Evolutionary conservation across 163 green algal species (phyloP).

Genomic region (Chloromonas sp.): DNA sequence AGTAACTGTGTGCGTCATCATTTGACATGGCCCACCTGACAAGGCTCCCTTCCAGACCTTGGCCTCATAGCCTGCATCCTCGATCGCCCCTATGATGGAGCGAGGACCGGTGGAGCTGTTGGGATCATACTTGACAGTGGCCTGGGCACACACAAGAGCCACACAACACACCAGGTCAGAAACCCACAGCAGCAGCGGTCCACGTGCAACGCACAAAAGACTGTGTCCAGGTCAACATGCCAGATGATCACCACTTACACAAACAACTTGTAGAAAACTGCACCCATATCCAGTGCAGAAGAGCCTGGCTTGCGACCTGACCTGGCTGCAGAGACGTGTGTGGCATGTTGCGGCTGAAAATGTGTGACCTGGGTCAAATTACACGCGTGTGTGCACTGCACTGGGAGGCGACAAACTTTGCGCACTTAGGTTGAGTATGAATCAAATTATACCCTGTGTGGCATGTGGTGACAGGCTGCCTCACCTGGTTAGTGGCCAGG

Average conservation of each 20-base stretch:
- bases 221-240: too few species aligned
- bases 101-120: conserved; percentile 27
- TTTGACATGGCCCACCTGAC: background rate
- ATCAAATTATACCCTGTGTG: background rate
- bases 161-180: background rate
- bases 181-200: background rate
- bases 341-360: too few species aligned
- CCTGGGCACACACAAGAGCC: conserved; percentile 2
- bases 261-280: background rate
- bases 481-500: conserved; percentile 17
- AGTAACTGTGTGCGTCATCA: too few species aligned
- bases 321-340: background rate
- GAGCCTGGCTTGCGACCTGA: background rate
- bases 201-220: too few species aligned
- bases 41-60: conserved; percentile 19
- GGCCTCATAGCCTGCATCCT: conserved; percentile 70
- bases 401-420: background rate
- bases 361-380: too few species aligned
- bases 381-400: background rate
- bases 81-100: conserved; percentile 69
- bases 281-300: background rate
- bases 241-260: background rate
- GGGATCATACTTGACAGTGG: conserved; percentile 26
- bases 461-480: background rate
- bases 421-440: background rate